These are phyloP conservation scores for Ormosia semicastrata DNA, from an alignment of 306 rosid genomes.

Conservation along the genomic window DNA sequence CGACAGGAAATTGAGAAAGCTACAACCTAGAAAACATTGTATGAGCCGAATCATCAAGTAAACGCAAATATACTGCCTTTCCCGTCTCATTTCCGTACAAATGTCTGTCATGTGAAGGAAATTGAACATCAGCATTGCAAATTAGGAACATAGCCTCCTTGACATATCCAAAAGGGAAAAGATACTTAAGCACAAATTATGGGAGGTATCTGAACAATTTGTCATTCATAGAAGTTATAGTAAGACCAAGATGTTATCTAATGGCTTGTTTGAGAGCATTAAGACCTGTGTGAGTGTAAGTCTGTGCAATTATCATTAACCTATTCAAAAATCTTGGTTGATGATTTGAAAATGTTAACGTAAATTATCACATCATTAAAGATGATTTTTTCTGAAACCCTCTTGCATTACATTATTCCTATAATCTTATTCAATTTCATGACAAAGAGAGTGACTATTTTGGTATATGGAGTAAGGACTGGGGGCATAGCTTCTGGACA, in stretches of 20 bases:
- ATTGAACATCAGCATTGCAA: neutral
- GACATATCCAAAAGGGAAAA: no score
- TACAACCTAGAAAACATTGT: no score
- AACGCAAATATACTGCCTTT: no score
- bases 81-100: no score
- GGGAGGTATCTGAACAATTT: no score
- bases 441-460: neutral
- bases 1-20: no score
- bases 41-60: no score
- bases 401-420: neutral
- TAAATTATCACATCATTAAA: neutral
- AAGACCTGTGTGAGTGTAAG: no score
- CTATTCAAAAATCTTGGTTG: neutral
- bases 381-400: neutral
- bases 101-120: no score
- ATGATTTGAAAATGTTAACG: neutral
- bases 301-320: neutral
- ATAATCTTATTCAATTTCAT: neutral
- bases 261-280: neutral
- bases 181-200: no score
- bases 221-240: no score
- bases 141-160: neutral
- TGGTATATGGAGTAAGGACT: neutral
- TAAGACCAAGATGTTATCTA: neutral
- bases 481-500: neutral